Evolutionary conservation across 345 rosid genomes (phyloP), one percentile per base, ranked within the genome.

Genomic region (Brassica incana): DNA sequence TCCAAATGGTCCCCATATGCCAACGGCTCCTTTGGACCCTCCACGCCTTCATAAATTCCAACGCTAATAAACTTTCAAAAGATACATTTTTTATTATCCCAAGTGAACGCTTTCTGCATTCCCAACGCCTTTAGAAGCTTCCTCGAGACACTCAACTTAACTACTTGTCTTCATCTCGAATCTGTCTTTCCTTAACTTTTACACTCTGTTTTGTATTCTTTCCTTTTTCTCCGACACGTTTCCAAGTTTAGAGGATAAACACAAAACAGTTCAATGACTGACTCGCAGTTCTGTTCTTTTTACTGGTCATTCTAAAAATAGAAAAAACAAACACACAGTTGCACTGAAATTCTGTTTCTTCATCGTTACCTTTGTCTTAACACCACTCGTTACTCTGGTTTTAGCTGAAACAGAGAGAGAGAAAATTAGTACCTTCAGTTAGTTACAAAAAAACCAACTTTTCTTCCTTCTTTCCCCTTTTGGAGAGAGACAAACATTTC

Each of bases 351-450:
- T 52, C 58, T 52, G 58, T 52, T 50, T 50, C 58, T 50, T 45
- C 15, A 45, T 45, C 54, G 54, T 45, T 12, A 48, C 56, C 56
- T 38, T 38, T 10, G 50, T 43, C 50, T 43, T 43, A 43, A 43
- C 50, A 43, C 50, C 14, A 43, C 11, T 40, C 40, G 40, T 36
- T 36, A 36, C 40, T 36, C 40, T 36, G 40, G 7, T 36, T 36
- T 36, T 23, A 23, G 11, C 16, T 40, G 12, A 59, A 62, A 40
- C 45, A 58, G 23, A 36, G 77, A 65, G 61, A 54, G 25, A 77
- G 3, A 54, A 78, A 6, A 54, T 33, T 25, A 73, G 69, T 67
- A 5, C 73, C 43, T 79, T 73, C 78, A 73, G 64, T 71, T 63
- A 38, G 32, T 54, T 72, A 12, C 5, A 66, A 38, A 8, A 52